Conservation (phyloP, 768 basidiomycete genomes). For the Mycena vulgaris region DNA sequence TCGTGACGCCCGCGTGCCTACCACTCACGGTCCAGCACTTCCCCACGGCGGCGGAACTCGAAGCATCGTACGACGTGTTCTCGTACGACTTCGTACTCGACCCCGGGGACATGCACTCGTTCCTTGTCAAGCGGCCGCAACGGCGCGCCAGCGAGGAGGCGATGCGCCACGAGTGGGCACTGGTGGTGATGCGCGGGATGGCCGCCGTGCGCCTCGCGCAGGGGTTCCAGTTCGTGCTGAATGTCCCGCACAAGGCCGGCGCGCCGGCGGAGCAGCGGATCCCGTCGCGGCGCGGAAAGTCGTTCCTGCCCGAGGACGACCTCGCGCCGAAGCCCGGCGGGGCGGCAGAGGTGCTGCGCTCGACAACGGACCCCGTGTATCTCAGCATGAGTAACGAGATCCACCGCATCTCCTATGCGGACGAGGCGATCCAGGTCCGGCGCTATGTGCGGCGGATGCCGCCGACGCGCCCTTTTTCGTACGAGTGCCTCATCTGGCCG, state of each 20-base stretch:
- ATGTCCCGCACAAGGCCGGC: constrained; percentile 52
- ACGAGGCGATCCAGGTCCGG: constrained; percentile 91
- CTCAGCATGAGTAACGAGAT: constrained; percentile 97
- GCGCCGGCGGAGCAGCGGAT: constrained; percentile 42
- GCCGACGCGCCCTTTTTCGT: constrained; percentile 74
- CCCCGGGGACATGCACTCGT: constrained; percentile 87
- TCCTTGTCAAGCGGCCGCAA: constrained; percentile 79
- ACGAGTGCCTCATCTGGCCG: constrained; percentile 95
- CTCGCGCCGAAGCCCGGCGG: constrained; percentile 68
- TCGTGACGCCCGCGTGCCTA: constrained; percentile 88
- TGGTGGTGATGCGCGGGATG: constrained; percentile 93
- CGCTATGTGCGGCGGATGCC: constrained; percentile 86
- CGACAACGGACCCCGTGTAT: constrained; percentile 82
- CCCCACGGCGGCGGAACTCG: constrained; percentile 81
- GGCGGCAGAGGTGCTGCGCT: constrained; percentile 74
- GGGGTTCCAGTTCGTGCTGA: constrained; percentile 94
- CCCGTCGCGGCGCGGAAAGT: constrained; percentile 64
- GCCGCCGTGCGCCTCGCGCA: constrained; percentile 92
- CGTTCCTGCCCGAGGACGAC: constrained; percentile 71
- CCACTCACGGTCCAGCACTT: constrained; percentile 94
- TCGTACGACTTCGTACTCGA: constrained; percentile 93
- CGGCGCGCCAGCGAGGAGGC: constrained; percentile 61
- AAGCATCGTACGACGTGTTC: constrained; percentile 83
- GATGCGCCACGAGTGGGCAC: constrained; percentile 78
- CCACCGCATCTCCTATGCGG: constrained; percentile 91